Conservation (phyloP, 2,329 filamentous ascomycete genomes). For the Ascochyta lentis region DNA sequence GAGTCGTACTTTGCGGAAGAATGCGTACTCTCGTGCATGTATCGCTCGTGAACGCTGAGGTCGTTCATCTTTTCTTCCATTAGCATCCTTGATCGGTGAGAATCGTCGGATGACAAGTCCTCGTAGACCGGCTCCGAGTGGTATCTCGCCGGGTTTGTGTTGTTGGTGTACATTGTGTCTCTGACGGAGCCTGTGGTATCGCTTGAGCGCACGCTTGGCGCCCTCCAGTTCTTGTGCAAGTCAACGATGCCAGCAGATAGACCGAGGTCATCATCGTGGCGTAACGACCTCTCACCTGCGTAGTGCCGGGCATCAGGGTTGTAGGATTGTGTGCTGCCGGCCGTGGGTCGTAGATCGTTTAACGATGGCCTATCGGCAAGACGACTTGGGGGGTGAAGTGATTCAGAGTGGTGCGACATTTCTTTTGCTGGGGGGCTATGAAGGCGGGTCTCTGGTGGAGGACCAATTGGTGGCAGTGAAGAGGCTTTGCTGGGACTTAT, state of each 20-base stretch:
- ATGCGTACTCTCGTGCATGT: slow-evolving; percentile 27
- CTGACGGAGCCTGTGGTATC: slow-evolving; percentile 31
- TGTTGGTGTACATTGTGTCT: slow-evolving; percentile 36
- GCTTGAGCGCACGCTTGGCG: slow-evolving; percentile 36
- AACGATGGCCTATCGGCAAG: slow-evolving; percentile 21
- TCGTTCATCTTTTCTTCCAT: slow-evolving; percentile 36
- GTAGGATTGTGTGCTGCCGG: slow-evolving; percentile 20
- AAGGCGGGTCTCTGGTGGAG: slow-evolving; percentile 40
- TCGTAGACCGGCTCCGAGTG: slow-evolving; percentile 34
- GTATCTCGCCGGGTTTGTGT: slow-evolving; percentile 21
- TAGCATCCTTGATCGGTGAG: slow-evolving; percentile 28
- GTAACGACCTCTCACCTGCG: slow-evolving; percentile 20
- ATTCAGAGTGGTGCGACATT: slow-evolving; percentile 11
- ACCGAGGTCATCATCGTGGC: slow-evolving; percentile 25
- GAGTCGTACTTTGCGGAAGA: slow-evolving; percentile 20
- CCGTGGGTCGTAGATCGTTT: slow-evolving; percentile 23
- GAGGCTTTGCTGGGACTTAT: slow-evolving; percentile 47
- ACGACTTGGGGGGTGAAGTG: slow-evolving; percentile 13
- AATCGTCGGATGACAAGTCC: slow-evolving; percentile 31
- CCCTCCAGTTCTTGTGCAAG: slow-evolving; percentile 38
- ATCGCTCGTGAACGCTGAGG: slow-evolving; percentile 33
- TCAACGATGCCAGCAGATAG: slow-evolving; percentile 30
- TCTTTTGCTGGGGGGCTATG: slow-evolving; percentile 36
- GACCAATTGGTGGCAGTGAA: slow-evolving; percentile 36
- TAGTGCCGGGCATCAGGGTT: slow-evolving; percentile 19